A percentile compares a stretch with the other conserved stretches of the same genome.
These are phyloP conservation scores for Xylaria telfairii DNA, from an alignment of 495 filamentous ascomycete species.

Conservation along the genomic window DNA sequence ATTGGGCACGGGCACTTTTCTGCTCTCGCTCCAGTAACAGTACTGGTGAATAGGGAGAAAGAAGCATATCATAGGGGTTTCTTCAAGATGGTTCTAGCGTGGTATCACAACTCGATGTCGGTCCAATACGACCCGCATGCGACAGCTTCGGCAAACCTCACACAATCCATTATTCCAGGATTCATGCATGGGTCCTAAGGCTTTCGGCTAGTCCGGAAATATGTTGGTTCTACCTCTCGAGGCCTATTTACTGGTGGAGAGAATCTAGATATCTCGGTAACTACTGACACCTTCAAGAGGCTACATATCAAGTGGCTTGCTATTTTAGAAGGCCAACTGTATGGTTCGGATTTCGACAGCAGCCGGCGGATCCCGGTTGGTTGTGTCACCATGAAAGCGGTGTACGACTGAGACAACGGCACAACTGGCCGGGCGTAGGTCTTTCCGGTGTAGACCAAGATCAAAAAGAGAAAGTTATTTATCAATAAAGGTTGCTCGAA, in stretches of 20 bases:
- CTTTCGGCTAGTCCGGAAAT: background rate
- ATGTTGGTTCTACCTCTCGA: background rate
- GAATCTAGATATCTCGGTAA: background rate
- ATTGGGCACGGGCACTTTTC: background rate
- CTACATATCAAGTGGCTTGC: background rate
- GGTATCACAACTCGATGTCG: background rate
- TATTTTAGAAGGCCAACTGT: background rate
- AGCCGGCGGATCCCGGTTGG: background rate
- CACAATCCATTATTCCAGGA: background rate
- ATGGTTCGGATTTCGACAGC: background rate
- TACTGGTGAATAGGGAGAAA: background rate
- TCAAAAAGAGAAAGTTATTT: background rate
- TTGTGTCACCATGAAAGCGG: constrained; percentile 6
- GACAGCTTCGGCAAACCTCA: background rate
- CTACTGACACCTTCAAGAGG: background rate
- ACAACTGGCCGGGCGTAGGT: background rate
- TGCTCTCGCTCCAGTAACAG: background rate
- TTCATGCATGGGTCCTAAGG: background rate
- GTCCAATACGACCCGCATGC: background rate
- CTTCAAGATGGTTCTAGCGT: background rate
- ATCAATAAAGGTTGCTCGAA: background rate
- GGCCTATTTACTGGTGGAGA: background rate
- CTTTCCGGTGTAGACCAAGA: background rate
- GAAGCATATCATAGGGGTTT: background rate
- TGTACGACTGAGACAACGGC: constrained; percentile 19